Conservation (phyloP, 306 rosid species). For the Begonia fuchsioides region DNA sequence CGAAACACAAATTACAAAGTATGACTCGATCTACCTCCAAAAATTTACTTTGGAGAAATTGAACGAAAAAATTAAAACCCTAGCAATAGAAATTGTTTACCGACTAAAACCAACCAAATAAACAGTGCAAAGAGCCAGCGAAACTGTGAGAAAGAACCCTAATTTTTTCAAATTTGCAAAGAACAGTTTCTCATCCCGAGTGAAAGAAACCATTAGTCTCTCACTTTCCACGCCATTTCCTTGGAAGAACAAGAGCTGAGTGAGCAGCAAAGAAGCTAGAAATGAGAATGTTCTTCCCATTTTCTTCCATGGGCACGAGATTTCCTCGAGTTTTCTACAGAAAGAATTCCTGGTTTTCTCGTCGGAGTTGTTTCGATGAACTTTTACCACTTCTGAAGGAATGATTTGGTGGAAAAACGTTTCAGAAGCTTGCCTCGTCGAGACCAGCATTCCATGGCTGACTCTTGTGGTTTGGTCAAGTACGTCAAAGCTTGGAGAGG, state of each 20-base stretch:
- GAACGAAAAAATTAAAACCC: too few relatives aligned
- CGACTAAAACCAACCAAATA: constrained; percentile 18
- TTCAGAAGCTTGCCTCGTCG: constrained; percentile 54
- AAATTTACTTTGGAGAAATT: too few relatives aligned
- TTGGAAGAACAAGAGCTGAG: constrained; percentile 19
- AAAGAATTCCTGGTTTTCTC: constrained; percentile 13
- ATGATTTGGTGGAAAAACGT: constrained; percentile 70
- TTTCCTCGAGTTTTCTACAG: constrained; percentile 12
- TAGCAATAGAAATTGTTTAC: too few relatives aligned
- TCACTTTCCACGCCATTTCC: constrained; percentile 16
- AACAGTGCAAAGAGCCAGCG: constrained; percentile 56
- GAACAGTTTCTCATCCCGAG: not conserved
- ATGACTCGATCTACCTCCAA: too few relatives aligned
- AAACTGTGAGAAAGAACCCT: constrained; percentile 49
- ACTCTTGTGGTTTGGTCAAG: constrained; percentile 53
- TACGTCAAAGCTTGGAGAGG: constrained; percentile 65
- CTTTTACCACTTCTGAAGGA: constrained; percentile 69
- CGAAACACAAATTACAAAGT: too few relatives aligned
- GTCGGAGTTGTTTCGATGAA: constrained; percentile 44
- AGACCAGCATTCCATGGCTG: constrained; percentile 61
- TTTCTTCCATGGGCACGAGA: constrained; percentile 24
- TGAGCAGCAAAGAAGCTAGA: constrained; percentile 23
- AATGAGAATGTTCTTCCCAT: constrained; percentile 23
- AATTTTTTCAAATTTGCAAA: constrained; percentile 35
- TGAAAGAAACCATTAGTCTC: constrained; percentile 6